Evolutionary conservation across 768 basidiomycete genomes (phyloP), one percentile per base, ranked within the genome.

Genomic region (Rhodosporidiobolus odoratus): DNA sequence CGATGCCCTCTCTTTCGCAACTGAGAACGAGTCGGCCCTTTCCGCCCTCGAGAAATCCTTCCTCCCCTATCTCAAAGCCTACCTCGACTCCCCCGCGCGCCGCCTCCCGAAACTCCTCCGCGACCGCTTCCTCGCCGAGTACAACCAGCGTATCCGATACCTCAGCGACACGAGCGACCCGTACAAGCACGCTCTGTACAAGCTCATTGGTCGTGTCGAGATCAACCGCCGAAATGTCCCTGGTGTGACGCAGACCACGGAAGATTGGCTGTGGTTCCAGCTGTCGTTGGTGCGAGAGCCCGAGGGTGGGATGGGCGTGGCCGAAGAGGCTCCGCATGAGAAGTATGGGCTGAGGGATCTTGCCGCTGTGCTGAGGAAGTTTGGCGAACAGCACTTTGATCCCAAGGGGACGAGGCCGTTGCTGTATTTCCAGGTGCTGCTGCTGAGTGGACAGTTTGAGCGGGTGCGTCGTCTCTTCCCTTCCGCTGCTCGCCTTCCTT

Each of bases 231-330:
- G 92, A 58, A 89, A 86, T 75, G 87, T 94, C 4, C 85, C 87
- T 9, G 86, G 87, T 48, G 92, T 97, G 8, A 97, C 93, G 0
- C 85, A 85, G 16, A 94, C 93, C 1, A 93, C 91, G 3, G 96
- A 97, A 78, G 96, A 99, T 79, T 99, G 95, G 95, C 82, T 97
- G 43, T 99, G 95, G 95, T 88, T 94, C 83, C 94, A 99, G 81
- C 84, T 98, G 21, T 84, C 88, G 2, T 89, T 97, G 86, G 90
- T 81, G 10, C 83, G 89, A 1, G 91, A 96, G 64, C 80, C 91
- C 13, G 80, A 89, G 19, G 86, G 86, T 53, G 90, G 90, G 73
- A 90, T 48, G 17, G 86, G 86, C 53, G 90, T 90, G 73, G 91
- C 40, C 66, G 65, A 68, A 53, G 67, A 68, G 58, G 65, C 64